Evolutionary conservation across 106 monocot species (phyloP), one percentile per base, ranked within the genome.

Genomic region (Acorus gramineus): DNA sequence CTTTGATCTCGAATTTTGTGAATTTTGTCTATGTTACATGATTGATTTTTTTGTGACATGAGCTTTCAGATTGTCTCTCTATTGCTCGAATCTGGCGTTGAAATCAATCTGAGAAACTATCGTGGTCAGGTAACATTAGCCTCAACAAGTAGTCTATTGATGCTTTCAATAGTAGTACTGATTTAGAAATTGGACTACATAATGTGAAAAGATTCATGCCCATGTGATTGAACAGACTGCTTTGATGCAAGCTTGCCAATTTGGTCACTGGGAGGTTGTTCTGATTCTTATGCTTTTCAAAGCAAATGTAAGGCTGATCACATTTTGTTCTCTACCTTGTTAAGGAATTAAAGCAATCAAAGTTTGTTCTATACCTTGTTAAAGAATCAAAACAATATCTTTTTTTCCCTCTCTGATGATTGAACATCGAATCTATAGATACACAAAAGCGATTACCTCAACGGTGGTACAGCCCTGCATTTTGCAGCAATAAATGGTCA

Each of bases 181-280:
- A 28, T 28, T 28, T 28, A 28, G 28, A 28, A 28, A 28, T 28
- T 28, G 28, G 28, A 28, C 28, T 28, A 28, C 28, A 28, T 28
- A 28, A 28, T 28, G 0, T 28, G 28, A 28, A 28, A 28, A 28
- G 28, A 28, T 28, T 28, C 28, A 28, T 28, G 28, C 8, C 9
- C 46, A 2, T 61, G 5, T 68, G 5, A 11, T 28, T 42, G 4
- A 47, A 47, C 77, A 99, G 98, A 99, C 98, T 60, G 88, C 92
- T 69, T 77, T 92, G 48, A 92, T 99, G 92, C 92, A 89, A 89
- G 98, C 98, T 60, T 99, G 98, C 56, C 98, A 86, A 66, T 92
- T 84, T 76, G 98, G 98, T 72, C 92, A 86, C 65, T 99, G 92
- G 98, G 98, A 99, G 74, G 92, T 99, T 68, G 92, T 92, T 71